Conservation (phyloP, 805 yeast genomes). For the Kazachstania africana region DNA sequence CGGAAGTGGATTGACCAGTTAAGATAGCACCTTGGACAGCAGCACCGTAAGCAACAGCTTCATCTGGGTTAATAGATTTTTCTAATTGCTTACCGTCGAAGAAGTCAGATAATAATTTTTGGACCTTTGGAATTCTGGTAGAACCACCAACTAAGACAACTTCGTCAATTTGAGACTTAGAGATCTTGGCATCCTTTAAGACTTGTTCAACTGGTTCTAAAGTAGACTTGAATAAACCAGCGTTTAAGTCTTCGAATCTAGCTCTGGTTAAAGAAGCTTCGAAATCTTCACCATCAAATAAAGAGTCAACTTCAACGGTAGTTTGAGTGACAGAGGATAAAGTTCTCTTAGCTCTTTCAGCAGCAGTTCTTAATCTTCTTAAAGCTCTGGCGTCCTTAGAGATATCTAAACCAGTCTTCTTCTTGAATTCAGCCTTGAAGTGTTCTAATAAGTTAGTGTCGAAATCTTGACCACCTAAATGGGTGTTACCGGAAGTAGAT, state of each 20-base stretch:
- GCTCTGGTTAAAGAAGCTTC: constrained; percentile 91
- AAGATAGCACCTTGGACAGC: constrained; percentile 99
- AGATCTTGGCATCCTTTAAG: constrained; percentile 78
- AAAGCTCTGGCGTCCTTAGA: constrained; percentile 87
- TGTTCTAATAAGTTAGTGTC: constrained; percentile 90
- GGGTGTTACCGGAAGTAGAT: constrained; percentile 99
- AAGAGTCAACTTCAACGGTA: constrained; percentile 91
- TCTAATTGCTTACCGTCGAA: constrained; percentile 94
- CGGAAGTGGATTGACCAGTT: constrained; percentile 83
- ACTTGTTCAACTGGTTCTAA: constrained; percentile 92
- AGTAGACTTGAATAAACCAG: constrained; percentile 85
- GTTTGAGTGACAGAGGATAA: constrained; percentile 94
- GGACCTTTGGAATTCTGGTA: constrained; percentile 97
- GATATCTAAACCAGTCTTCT: constrained; percentile 88
- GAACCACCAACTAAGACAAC: constrained; percentile 98
- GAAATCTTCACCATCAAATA: constrained; percentile 93
- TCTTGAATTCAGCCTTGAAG: constrained; percentile 89
- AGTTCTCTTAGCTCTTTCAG: constrained; percentile 98
- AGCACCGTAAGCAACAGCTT: constrained; percentile 99
- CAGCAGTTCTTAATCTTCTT: constrained; percentile 97
- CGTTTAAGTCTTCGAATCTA: constrained; percentile 93
- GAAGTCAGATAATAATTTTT: constrained; percentile 86
- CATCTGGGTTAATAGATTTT: constrained; percentile 97
- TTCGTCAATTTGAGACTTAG: constrained; percentile 80
- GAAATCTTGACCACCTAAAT: constrained; percentile 99